Evolutionary conservation across 2,329 filamentous ascomycete genomes (phyloP).

Genomic region (Ceratocystis albifundus): DNA sequence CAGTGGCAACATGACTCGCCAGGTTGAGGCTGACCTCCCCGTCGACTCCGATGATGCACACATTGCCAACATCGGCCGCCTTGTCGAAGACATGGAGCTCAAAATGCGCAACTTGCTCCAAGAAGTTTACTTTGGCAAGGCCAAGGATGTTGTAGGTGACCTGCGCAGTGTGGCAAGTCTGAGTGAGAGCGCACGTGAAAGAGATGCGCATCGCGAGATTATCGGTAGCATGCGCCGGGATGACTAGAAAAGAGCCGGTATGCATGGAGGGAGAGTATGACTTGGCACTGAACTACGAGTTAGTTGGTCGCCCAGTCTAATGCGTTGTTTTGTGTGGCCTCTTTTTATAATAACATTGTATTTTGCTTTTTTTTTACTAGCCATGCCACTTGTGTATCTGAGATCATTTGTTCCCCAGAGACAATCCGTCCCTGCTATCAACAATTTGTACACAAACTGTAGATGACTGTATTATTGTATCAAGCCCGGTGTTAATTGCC

Average conservation of each 20-base stretch:
- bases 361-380: background rate
- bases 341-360: background rate
- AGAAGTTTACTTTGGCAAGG: slow-evolving; percentile 99
- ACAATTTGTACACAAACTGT: background rate
- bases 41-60: slow-evolving; percentile 86
- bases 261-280: background rate
- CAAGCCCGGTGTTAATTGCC: background rate
- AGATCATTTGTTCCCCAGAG: too few species aligned
- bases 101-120: slow-evolving; percentile 98
- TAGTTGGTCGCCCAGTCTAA: background rate
- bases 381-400: too few species aligned
- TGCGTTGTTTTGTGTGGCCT: slow-evolving; percentile 13
- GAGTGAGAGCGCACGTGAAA: slow-evolving; percentile 72
- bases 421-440: too few species aligned
- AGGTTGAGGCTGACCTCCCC: slow-evolving; percentile 82
- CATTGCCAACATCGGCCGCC: slow-evolving; percentile 83
- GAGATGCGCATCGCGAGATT: slow-evolving; percentile 78
- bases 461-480: background rate
- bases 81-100: slow-evolving; percentile 98
- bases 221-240: slow-evolving; percentile 49
- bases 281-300: background rate
- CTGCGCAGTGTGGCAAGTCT: slow-evolving; percentile 74
- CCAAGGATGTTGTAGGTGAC: slow-evolving; percentile 95
- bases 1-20: slow-evolving; percentile 93
- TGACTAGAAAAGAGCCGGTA: background rate